A percentile compares a stretch with the other conserved stretches of the same genome.
phyloP scores from a whole-genome alignment of 2,329 filamentous ascomycete genomes.

The Orbilia blumenaviensis region DNA sequence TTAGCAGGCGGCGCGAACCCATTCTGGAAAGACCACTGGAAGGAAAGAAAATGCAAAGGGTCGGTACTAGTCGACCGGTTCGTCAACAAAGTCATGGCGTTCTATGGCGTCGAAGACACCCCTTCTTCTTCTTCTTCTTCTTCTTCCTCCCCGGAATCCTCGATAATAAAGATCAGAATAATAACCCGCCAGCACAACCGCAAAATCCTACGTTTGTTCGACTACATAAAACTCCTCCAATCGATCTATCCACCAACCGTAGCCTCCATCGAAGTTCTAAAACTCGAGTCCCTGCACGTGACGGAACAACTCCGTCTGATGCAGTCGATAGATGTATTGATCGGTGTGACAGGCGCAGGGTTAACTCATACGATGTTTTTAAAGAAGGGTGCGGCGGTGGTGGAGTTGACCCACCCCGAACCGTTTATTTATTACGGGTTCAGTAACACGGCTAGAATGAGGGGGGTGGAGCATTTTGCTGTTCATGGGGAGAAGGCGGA shows the following conservation, averaged over 20 bases:
- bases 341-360: constrained; percentile 57
- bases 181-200: constrained; percentile 55
- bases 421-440: constrained; percentile 35
- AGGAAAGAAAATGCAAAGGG: constrained; percentile 39
- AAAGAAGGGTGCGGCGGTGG: constrained; percentile 5
- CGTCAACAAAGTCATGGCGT: constrained; percentile 35
- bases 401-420: constrained; percentile 37
- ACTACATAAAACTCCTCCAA: constrained; percentile 42
- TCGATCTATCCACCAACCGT: constrained; percentile 53
- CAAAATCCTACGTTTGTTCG: constrained; percentile 53
- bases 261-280: constrained; percentile 51
- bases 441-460: constrained; percentile 22
- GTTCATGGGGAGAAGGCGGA: constrained; percentile 11
- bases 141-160: no score
- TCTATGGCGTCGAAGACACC: constrained; percentile 24
- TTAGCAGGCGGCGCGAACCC: constrained; percentile 57
- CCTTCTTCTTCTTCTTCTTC: no score
- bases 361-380: constrained; percentile 57
- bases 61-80: constrained; percentile 52
- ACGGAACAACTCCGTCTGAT: constrained; percentile 56
- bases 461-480: constrained; percentile 15
- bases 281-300: constrained; percentile 55
- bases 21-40: constrained; percentile 57
- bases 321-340: constrained; percentile 54
- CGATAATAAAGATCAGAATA: constrained; percentile 55